Evolutionary conservation across 139 green algal species (phyloP).

Genomic region (Chlorella sp.): DNA sequence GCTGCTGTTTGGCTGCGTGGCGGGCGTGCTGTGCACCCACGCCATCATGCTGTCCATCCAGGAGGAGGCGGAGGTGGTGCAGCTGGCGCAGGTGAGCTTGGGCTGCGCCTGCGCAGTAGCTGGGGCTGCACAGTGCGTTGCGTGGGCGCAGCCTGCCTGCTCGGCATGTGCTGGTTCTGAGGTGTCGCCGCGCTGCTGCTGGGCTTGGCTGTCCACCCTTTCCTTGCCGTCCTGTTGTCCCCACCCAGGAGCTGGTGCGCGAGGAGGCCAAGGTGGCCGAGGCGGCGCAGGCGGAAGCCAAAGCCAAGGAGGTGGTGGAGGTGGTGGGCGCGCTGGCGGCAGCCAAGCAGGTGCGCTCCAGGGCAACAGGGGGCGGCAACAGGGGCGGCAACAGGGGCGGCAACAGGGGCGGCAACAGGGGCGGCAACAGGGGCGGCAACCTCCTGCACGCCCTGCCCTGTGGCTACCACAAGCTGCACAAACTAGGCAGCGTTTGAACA

Average conservation of each 20-base stretch:
- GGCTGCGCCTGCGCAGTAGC: not conserved
- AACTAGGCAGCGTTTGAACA: no score
- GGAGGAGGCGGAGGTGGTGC: constrained; percentile 80
- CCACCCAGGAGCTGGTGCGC: constrained; percentile 59
- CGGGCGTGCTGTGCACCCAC: constrained; percentile 74
- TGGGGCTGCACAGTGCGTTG: not conserved
- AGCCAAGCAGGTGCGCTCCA: constrained; percentile 13
- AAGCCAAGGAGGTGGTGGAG: constrained; percentile 46
- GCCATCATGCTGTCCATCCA: constrained; percentile 68
- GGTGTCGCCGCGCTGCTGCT: no score
- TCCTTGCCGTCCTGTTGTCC: not conserved
- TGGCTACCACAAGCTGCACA: no score
- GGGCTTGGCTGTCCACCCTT: not conserved
- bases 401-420: no score
- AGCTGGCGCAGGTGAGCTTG: constrained; percentile 62
- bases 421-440: no score
- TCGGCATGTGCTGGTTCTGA: no score
- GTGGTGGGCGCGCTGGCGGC: constrained; percentile 31
- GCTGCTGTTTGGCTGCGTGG: constrained; percentile 75
- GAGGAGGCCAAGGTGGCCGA: constrained; percentile 58
- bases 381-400: no score
- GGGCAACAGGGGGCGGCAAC: no score
- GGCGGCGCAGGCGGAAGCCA: constrained; percentile 33
- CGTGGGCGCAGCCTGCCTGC: not conserved
- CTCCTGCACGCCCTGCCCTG: no score